Percentiles rank a stretch among this genome's conserved stretches.
Conservation (phyloP, 495 filamentous ascomycete species). For the Schizothecium vesticola region DNA sequence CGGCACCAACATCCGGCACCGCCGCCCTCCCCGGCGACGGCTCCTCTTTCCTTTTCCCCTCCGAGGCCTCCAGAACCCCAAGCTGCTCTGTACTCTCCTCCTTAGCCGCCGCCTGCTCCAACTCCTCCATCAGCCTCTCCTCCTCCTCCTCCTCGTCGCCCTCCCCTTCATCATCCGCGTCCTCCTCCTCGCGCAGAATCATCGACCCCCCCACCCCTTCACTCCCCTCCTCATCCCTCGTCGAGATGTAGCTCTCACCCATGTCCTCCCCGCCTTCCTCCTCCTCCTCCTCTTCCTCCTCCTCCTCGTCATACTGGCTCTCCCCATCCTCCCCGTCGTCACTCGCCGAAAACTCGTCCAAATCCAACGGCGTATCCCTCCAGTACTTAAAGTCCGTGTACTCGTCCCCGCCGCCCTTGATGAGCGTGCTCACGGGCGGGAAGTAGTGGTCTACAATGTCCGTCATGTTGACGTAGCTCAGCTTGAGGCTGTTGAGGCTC, state of each 20-base stretch:
- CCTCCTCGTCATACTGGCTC: slow-evolving; percentile 20
- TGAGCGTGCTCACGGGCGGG: slow-evolving; percentile 69
- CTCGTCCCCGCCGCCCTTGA: slow-evolving; percentile 74
- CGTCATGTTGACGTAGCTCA: slow-evolving; percentile 93
- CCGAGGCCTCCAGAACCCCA: not conserved
- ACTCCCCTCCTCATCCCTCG: slow-evolving; percentile 45
- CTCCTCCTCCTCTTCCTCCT: slow-evolving; percentile 39
- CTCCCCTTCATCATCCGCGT: slow-evolving; percentile 29
- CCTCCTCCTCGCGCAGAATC: slow-evolving; percentile 26
- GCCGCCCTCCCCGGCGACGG: slow-evolving; percentile 13
- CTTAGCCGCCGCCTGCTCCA: slow-evolving; percentile 39
- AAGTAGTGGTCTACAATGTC: slow-evolving; percentile 98
- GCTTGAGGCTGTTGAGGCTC: slow-evolving; percentile 89
- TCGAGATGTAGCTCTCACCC: slow-evolving; percentile 57
- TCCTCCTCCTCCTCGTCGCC: slow-evolving; percentile 31
- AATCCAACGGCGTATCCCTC: slow-evolving; percentile 65
- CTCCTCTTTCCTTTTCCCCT: not conserved
- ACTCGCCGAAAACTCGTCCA: slow-evolving; percentile 75
- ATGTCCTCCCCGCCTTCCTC: slow-evolving; percentile 35
- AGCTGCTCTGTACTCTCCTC: slow-evolving; percentile 31
- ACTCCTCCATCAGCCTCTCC: slow-evolving; percentile 30
- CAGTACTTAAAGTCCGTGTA: slow-evolving; percentile 89
- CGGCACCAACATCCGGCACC: slow-evolving; percentile 38
- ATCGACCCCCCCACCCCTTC: slow-evolving; percentile 17
- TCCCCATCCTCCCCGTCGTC: slow-evolving; percentile 55